Percentiles rank a stretch among this genome's conserved stretches.
Evolutionary conservation across 1,284 basidiomycete species (phyloP).

Genomic region (Cutaneotrichosporon sp.): DNA sequence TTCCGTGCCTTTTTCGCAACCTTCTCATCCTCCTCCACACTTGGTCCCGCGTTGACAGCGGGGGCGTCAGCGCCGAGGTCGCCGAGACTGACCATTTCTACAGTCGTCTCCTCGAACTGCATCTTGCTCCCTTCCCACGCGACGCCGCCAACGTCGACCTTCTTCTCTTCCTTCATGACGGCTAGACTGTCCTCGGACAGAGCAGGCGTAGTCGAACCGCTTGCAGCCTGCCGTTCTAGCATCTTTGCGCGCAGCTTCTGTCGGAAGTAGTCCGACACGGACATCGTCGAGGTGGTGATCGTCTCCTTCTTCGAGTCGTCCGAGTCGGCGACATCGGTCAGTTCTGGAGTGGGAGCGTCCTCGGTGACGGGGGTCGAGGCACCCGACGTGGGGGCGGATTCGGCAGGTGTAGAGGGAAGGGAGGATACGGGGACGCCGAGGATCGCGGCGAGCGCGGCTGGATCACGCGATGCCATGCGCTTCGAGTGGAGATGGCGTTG

Average conservation of each 20-base stretch:
- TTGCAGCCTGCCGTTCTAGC: slow-evolving; percentile 32
- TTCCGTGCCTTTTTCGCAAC: slow-evolving; percentile 4
- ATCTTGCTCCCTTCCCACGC: slow-evolving; percentile 39
- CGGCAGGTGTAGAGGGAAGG: slow-evolving; percentile 24
- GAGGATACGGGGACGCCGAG: slow-evolving; percentile 44
- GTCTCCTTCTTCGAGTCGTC: slow-evolving; percentile 23
- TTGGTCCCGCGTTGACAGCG: slow-evolving; percentile 1
- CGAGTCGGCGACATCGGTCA: slow-evolving; percentile 2
- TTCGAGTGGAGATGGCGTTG: slow-evolving; percentile 44
- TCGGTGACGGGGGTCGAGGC: slow-evolving; percentile 21
- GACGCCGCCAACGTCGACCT: slow-evolving; percentile 28
- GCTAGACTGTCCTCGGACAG: slow-evolving; percentile 26
- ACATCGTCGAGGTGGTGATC: slow-evolving; percentile 35
- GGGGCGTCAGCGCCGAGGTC: slow-evolving; percentile 16
- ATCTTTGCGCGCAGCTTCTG: slow-evolving; percentile 46
- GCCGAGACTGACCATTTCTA: slow-evolving; percentile 2
- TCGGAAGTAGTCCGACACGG: slow-evolving; percentile 47
- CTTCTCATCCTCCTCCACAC: background rate
- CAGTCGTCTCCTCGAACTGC: slow-evolving; percentile 27
- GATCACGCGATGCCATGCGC: slow-evolving; percentile 40
- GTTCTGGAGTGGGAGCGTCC: slow-evolving; percentile 17
- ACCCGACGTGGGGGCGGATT: slow-evolving; percentile 13
- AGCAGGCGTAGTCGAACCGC: slow-evolving; percentile 15
- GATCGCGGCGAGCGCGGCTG: slow-evolving; percentile 48
- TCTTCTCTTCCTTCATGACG: slow-evolving; percentile 24